phyloP scores from a whole-genome alignment of 139 green algal species.

The Micractinium sp. region DNA sequence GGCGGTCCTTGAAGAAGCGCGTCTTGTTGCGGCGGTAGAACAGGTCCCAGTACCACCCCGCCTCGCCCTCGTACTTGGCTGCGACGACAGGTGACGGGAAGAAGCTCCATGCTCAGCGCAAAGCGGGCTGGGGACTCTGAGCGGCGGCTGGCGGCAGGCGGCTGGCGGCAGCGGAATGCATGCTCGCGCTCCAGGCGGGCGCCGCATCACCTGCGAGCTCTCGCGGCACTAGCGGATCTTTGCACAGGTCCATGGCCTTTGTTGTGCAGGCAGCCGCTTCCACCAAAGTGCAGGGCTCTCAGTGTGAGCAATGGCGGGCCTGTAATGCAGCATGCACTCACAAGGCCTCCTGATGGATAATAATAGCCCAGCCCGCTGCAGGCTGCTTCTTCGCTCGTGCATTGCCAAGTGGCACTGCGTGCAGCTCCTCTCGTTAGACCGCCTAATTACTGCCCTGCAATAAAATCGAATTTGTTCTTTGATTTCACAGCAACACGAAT shows the following conservation, averaged over 20 bases:
- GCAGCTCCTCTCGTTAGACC: no score
- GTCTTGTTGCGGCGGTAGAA: conserved; percentile 82
- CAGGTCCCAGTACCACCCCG: conserved; percentile 76
- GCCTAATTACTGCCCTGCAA: no score
- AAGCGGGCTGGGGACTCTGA: not conserved
- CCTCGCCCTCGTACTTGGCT: conserved; percentile 73
- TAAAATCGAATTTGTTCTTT: no score
- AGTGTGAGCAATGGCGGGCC: not conserved
- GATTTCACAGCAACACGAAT: not conserved
- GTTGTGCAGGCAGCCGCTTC: not conserved
- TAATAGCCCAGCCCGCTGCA: no score
- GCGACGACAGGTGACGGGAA: conserved; percentile 7
- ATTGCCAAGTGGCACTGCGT: no score
- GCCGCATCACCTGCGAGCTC: not conserved
- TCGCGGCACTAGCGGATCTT: not conserved
- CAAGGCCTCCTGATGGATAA: not conserved
- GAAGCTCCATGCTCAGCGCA: not conserved
- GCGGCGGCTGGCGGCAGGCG: not conserved
- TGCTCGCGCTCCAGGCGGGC: no score
- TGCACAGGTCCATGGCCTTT: conserved; percentile 1
- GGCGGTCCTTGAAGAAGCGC: conserved; percentile 91
- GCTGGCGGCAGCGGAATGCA: not conserved
- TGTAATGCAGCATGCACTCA: not conserved
- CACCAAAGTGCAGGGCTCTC: not conserved
- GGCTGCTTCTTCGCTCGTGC: no score